Base-by-base conservation (phyloP, 768 basidiomycete genomes). In the Phylloporus sp. region DNA sequence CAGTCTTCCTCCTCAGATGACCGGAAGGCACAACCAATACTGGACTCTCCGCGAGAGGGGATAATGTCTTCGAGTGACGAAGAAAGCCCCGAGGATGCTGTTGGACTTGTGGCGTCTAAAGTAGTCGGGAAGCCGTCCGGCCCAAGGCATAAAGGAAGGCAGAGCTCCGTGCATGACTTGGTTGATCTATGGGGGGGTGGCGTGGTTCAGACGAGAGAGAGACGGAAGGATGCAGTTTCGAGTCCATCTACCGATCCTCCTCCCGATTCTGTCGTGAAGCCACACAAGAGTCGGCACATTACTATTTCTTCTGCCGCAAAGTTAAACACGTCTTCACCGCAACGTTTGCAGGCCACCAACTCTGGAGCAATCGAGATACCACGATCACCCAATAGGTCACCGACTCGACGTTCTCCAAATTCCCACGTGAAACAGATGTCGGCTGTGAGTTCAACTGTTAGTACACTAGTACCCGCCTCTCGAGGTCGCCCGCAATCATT, bases 81-180 rank as follows among this genome's bases (percentile, higher is more conserved):
- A 15, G 78, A 74, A 11, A 72, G 71, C 3, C 81, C 81, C 2
- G 80, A 81, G 59, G 80, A 81, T 26, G 70, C 68, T 31, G 55
- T 45, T 15, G 70, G 72, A 15, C 65, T 66, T 42, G 49, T 29
- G 40, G 52, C 58, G 47, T 52, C 62, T 22, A 66, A 56, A 47
- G 43, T 56, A 6, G 60, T 26, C 43, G 49, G 65, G 52, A 65
- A 60, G 45, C 52, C 59, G 28, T 57, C 63, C 16, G 62, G 62
- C 53, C 59, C 67, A 46, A 69, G 66, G 45, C 62, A 69, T 36
- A 76, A 68, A 58, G 74, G 79, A 35, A 72, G 89, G 56, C 88
- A 91, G 72, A 85, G 82, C 60, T 91, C 91, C 12, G 88, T 91
- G 22, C 88, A 93, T 60, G 86, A 92, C 61, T 64, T 91, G 49